phyloP scores from a whole-genome alignment of 2,329 filamentous ascomycete genomes.

The Botrytis porri region DNA sequence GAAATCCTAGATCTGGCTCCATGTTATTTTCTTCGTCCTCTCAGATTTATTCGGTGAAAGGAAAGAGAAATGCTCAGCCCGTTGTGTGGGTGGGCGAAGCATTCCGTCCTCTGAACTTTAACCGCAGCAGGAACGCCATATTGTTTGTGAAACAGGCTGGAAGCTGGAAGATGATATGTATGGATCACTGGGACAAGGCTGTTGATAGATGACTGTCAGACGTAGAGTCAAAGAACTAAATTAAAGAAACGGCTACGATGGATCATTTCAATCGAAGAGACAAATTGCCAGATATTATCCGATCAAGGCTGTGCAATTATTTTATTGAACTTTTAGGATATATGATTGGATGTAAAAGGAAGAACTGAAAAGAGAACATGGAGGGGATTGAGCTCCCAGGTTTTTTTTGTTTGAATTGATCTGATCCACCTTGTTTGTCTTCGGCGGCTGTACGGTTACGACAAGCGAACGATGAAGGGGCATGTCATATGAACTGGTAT shows the following conservation, averaged over 20 bases:
- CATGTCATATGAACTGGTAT: neutral
- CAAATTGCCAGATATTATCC: neutral
- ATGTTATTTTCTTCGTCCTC: neutral
- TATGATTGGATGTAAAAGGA: neutral
- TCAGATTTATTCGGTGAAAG: conserved; percentile 3
- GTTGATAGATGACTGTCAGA: conserved; percentile 8
- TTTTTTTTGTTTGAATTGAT: neutral
- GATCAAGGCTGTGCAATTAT: conserved; percentile 16
- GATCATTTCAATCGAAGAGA: neutral
- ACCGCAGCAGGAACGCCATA: conserved; percentile 16
- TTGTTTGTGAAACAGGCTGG: conserved; percentile 7
- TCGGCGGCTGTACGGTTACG: neutral
- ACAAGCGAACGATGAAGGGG: conserved; percentile 15
- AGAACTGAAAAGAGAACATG: neutral
- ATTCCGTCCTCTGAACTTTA: neutral
- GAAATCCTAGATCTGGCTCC: neutral
- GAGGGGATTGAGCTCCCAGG: neutral
- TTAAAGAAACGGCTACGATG: neutral
- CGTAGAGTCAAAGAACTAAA: neutral
- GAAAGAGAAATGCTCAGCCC: conserved; percentile 11
- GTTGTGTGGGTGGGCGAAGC: conserved; percentile 4
- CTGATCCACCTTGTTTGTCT: neutral
- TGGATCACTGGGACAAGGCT: conserved; percentile 2
- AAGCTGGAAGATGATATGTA: neutral
- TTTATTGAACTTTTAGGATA: neutral